A percentile compares a stretch with the other conserved stretches of the same genome.
Evolutionary conservation across 2,329 filamentous ascomycete species (phyloP).

Genomic region (Sporothrix brasiliensis): DNA sequence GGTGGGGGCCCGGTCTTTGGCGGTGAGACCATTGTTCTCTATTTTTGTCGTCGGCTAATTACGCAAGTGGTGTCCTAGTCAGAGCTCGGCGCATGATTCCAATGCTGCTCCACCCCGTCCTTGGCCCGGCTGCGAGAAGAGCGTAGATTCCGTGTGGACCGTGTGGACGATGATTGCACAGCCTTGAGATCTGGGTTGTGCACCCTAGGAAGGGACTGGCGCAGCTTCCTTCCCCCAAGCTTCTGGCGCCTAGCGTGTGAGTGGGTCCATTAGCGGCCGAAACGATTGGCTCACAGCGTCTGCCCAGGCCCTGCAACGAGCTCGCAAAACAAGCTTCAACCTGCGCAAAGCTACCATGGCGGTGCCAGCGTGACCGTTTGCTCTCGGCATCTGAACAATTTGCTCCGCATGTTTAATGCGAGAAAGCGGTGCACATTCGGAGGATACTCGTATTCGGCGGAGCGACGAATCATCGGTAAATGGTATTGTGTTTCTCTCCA

Average conservation of each 20-base stretch:
- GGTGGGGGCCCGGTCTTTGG: not conserved
- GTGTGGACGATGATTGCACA: not conserved
- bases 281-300: slow-evolving; percentile 16
- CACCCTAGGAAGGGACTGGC: not conserved
- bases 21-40: slow-evolving; percentile 20
- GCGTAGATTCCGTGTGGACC: not conserved
- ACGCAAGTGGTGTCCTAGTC: no score
- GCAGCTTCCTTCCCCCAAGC: slow-evolving; percentile 15
- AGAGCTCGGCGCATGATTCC: not conserved
- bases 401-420: not conserved
- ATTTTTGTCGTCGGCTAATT: not conserved
- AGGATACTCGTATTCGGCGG: slow-evolving; percentile 12
- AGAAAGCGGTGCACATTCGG: not conserved
- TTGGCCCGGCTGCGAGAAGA: not conserved
- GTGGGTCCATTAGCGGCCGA: slow-evolving; percentile 8
- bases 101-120: not conserved
- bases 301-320: not conserved
- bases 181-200: slow-evolving; percentile 10
- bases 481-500: slow-evolving; percentile 1
- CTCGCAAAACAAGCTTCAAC: slow-evolving; percentile 25
- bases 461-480: not conserved
- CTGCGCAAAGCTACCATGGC: not conserved
- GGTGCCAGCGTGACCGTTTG: not conserved
- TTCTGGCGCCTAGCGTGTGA: not conserved
- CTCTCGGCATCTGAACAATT: not conserved